A percentile compares a stretch with the other conserved stretches of the same genome.
phyloP scores from a whole-genome alignment of 2,329 filamentous ascomycete genomes.

The Beauveria australis region DNA sequence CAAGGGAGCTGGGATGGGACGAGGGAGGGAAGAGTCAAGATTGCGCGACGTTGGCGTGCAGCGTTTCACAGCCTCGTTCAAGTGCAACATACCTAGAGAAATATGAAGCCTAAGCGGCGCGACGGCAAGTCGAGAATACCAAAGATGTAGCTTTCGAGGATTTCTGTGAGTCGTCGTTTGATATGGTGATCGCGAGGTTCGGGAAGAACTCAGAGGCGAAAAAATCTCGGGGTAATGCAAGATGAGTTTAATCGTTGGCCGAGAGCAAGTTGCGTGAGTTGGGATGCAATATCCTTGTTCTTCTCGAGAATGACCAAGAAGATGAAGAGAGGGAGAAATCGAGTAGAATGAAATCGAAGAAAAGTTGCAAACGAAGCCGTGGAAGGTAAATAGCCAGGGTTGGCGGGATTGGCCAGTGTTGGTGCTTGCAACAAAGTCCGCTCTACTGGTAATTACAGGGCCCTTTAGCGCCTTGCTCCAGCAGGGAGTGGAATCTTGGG shows the following conservation, averaged over 20 bases:
- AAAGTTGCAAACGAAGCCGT: no score
- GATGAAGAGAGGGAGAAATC: no score
- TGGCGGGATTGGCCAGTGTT: background rate
- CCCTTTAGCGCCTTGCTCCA: background rate
- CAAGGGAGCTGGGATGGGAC: background rate
- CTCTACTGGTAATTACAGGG: background rate
- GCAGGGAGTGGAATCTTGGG: background rate
- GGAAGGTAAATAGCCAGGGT: no score
- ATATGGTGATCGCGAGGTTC: background rate
- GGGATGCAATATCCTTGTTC: no score
- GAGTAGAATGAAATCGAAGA: no score
- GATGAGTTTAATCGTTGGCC: background rate
- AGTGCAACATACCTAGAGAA: slow-evolving; percentile 5
- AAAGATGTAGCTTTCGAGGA: background rate
- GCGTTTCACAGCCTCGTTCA: background rate
- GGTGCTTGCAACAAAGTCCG: background rate
- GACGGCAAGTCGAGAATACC: background rate
- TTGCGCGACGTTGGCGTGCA: background rate
- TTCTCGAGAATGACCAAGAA: no score
- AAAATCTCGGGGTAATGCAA: background rate
- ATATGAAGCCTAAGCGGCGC: background rate
- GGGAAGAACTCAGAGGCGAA: background rate
- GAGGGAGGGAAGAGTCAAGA: background rate
- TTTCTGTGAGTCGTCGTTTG: background rate
- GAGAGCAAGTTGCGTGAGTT: no score